These are phyloP conservation scores for Flagelloscypha sp. DNA, from an alignment of 768 basidiomycete genomes.

Conservation along the genomic window DNA sequence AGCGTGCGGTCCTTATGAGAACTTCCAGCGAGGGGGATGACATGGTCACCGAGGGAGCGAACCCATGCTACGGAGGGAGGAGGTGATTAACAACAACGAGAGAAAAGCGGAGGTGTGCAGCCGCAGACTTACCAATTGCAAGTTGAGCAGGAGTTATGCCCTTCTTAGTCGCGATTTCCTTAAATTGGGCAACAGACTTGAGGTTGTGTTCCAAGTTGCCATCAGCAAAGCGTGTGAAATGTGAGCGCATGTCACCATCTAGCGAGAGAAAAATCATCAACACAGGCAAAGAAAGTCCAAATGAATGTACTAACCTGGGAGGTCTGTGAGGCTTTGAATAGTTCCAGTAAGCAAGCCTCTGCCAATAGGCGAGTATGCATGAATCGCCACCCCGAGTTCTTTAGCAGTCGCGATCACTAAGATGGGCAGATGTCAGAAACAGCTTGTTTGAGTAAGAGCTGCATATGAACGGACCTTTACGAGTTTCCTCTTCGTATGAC, in stretches of 20 bases:
- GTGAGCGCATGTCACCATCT: constrained; percentile 28
- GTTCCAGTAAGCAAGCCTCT: constrained; percentile 41
- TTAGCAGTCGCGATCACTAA: constrained; percentile 33
- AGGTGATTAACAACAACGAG: too few species aligned
- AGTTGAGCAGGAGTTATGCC: constrained; percentile 30
- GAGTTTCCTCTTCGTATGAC: constrained; percentile 36
- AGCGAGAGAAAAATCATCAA: constrained; percentile 4
- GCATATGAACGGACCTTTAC: constrained; percentile 19
- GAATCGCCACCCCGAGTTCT: constrained; percentile 36
- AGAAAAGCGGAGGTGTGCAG: too few species aligned
- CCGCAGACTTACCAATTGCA: too few species aligned
- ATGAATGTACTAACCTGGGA: constrained; percentile 15
- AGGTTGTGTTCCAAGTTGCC: constrained; percentile 31
- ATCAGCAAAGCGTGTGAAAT: constrained; percentile 30
- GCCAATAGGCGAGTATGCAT: constrained; percentile 44
- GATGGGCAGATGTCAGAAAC: background rate
- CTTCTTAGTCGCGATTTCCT: constrained; percentile 29
- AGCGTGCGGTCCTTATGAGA: constrained; percentile 33
- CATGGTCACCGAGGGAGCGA: constrained; percentile 23
- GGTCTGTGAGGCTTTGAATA: constrained; percentile 27
- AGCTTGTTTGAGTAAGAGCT: background rate
- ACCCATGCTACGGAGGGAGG: constrained; percentile 34
- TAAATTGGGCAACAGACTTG: constrained; percentile 28
- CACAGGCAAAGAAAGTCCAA: background rate
- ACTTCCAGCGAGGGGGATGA: constrained; percentile 39